Evolutionary conservation across 2,329 filamentous ascomycete genomes (phyloP).

Genomic region (Colletotrichum echinochloae): DNA sequence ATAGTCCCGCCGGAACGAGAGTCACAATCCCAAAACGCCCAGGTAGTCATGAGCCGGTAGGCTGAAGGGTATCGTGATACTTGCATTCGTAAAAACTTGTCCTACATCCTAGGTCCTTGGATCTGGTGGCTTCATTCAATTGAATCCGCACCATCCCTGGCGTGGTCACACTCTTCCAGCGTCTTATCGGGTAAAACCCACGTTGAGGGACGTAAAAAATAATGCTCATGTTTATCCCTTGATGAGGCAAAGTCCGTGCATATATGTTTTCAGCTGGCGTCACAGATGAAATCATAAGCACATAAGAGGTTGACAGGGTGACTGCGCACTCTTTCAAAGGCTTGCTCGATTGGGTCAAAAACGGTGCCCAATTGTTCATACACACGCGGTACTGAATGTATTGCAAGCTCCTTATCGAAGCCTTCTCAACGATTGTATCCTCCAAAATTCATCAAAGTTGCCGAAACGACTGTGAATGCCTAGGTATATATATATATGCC

Average conservation of each 20-base stretch:
- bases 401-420: neutral
- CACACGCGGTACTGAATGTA: too few relatives aligned
- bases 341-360: neutral
- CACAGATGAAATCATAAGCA: neutral
- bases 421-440: neutral
- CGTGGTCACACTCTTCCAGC: neutral
- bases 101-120: neutral
- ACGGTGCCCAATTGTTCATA: too few relatives aligned
- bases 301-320: neutral
- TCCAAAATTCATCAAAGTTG: neutral
- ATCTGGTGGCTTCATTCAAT: neutral
- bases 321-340: neutral
- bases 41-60: neutral
- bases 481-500: neutral
- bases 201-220: too few relatives aligned
- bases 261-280: neutral
- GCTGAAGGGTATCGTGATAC: neutral
- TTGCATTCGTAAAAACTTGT: neutral
- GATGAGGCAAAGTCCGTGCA: neutral
- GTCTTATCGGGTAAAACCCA: neutral
- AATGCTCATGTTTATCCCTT: too few relatives aligned
- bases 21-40: neutral
- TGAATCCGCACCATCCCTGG: neutral
- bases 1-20: neutral
- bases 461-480: conserved; percentile 32